Conservation (phyloP, 2,329 filamentous ascomycete genomes). For the Laburnicola sp. region DNA sequence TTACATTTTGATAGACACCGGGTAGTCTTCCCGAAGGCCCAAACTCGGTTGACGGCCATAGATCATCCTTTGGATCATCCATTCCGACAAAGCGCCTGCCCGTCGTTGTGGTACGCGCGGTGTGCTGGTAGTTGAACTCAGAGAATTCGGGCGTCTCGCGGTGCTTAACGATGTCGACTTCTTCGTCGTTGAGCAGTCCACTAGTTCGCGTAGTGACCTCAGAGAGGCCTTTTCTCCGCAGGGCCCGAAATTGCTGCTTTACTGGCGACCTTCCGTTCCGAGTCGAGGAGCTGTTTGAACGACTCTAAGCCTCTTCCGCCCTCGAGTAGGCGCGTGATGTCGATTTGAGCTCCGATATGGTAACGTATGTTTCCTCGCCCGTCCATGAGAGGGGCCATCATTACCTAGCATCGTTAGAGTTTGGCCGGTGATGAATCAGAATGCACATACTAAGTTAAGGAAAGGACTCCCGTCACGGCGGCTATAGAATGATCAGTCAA, state of each 20-base stretch:
- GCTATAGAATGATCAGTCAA: constrained; percentile 33
- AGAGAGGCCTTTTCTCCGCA: constrained; percentile 22
- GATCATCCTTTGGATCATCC: constrained; percentile 38
- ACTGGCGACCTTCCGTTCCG: constrained; percentile 21
- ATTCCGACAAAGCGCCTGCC: constrained; percentile 35
- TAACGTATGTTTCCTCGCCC: constrained; percentile 66
- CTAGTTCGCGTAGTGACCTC: constrained; percentile 28
- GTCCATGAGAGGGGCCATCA: constrained; percentile 69
- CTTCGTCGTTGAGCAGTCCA: constrained; percentile 40
- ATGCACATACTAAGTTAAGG: constrained; percentile 62
- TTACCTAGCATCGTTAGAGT: constrained; percentile 34
- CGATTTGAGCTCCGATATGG: constrained; percentile 71
- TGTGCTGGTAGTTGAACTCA: constrained; percentile 57
- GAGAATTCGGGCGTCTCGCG: constrained; percentile 58
- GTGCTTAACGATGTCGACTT: constrained; percentile 59
- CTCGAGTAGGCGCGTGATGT: constrained; percentile 67
- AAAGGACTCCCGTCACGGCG: constrained; percentile 71
- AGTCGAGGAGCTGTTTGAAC: constrained; percentile 53
- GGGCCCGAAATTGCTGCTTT: constrained; percentile 7
- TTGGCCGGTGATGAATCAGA: too few relatives aligned
- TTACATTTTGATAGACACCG: constrained; percentile 60
- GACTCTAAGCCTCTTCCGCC: constrained; percentile 66
- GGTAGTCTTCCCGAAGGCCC: constrained; percentile 45
- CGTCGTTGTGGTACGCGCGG: constrained; percentile 52
- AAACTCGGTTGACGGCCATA: constrained; percentile 40